phyloP scores from a whole-genome alignment of 352 stramenopile genomes.

The Synura sp. region DNA sequence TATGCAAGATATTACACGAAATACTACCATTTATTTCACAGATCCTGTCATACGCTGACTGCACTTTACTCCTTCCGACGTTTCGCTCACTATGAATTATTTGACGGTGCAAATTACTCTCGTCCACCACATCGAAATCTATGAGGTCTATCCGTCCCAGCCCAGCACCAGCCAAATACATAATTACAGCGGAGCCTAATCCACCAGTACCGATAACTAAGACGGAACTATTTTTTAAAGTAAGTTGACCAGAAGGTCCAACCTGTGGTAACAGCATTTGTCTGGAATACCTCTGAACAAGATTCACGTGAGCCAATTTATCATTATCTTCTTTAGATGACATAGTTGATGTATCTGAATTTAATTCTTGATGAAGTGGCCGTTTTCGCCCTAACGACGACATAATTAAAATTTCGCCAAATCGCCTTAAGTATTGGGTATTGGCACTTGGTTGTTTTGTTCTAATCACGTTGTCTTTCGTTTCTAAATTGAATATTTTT shows the following conservation, averaged over 20 bases:
- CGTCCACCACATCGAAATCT: constrained; percentile 89
- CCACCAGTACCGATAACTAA: constrained; percentile 87
- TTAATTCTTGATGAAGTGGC: no score
- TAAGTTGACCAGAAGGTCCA: background rate
- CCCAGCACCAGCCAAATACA: constrained; percentile 90
- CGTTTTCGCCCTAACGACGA: no score
- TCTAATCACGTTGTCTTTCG: no score
- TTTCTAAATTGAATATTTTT: no score
- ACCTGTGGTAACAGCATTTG: constrained; percentile 16
- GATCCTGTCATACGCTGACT: constrained; percentile 64
- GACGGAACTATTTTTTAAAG: background rate
- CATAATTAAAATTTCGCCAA: no score
- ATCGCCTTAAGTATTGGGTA: no score
- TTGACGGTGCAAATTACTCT: constrained; percentile 94
- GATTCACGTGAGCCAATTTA: no score
- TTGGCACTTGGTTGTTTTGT: no score
- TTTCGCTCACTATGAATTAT: constrained; percentile 79
- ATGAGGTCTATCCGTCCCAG: constrained; percentile 85
- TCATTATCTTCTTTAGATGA: no score
- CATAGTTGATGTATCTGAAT: no score
- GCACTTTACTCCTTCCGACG: constrained; percentile 75
- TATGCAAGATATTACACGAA: no score
- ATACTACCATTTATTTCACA: constrained; percentile 72
- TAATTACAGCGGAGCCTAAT: constrained; percentile 85
- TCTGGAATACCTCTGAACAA: background rate